Evolutionary conservation across 176 grass and related monocot species (phyloP), one percentile per base, ranked within the genome.

Genomic region (Carex littledalei): DNA sequence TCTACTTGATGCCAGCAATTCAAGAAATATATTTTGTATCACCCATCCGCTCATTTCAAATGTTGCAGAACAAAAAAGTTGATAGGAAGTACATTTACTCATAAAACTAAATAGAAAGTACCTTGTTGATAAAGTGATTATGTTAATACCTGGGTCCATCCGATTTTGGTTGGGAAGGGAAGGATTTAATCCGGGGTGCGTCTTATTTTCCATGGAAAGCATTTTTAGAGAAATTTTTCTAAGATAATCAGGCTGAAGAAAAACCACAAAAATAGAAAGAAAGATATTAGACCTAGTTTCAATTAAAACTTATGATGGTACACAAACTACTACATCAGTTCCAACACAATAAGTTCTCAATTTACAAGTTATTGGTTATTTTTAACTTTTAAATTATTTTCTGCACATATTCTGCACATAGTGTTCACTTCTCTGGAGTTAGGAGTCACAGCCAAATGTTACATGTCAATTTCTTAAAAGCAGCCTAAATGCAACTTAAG

Each of bases 181-280:
- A 24, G 32, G 22, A 47, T 20, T 78, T 2, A 63, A 35, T 57
- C 87, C 89, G 86, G 88, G 89, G 62, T 95, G 88, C 26, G 91
- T 62, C 86, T 95, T 95, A 65, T 90, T 88, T 78, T 97, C 94
- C 93, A 98, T 94, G 3, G 91, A 98, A 50, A 95, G 86, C 91
- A 98, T 93, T 88, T 93, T 98, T 37, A 95, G 77, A 90, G 95
- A 98, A 90, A 98, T 95, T 85, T 87, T 98, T 79, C 87, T 89
- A 80, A 95, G 88, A 92, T 98, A 98, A 94, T 98, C 96, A 82
- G 88, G 82, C 96, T 98, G 89, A 41, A 15, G 49, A 34, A 88
- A 61, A 43, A 9, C 26, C 22, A 83, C 47, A 86, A 74, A 88
- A 12, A 57, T 4, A 78, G 50, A 75, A 85, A 32, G 50, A 68